Conservation (phyloP, 495 filamentous ascomycete genomes). For the Hypoxylon intermedium region DNA sequence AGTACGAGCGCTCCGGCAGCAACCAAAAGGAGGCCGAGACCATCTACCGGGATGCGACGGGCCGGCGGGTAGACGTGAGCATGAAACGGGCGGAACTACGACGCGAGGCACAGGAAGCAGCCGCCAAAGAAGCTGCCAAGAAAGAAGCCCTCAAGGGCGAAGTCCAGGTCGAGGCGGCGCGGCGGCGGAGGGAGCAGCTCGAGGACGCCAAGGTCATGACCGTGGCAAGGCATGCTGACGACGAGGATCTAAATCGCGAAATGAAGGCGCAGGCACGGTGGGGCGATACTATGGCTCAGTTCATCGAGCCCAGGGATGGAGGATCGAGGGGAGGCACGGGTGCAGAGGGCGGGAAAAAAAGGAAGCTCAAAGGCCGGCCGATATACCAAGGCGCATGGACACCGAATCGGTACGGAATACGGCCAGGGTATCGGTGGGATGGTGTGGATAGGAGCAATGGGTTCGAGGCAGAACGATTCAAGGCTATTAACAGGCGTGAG, state of each 20-base stretch:
- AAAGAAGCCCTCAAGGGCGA: constrained; percentile 78
- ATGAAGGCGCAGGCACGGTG: constrained; percentile 76
- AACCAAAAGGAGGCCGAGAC: constrained; percentile 66
- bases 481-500: constrained; percentile 76
- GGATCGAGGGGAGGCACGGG: neutral
- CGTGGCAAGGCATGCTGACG: constrained; percentile 79
- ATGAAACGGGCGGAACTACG: constrained; percentile 89
- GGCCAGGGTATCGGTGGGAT: constrained; percentile 94
- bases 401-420: constrained; percentile 94
- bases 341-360: constrained; percentile 43
- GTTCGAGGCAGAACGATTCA: constrained; percentile 94
- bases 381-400: constrained; percentile 78
- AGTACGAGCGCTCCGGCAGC: constrained; percentile 44
- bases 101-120: constrained; percentile 73
- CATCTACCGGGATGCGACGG: constrained; percentile 91
- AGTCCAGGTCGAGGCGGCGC: constrained; percentile 71
- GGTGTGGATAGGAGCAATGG: constrained; percentile 94
- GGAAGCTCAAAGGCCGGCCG: constrained; percentile 65
- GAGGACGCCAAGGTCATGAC: constrained; percentile 81
- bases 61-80: constrained; percentile 86
- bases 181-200: constrained; percentile 63
- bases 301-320: constrained; percentile 61
- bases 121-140: constrained; percentile 64
- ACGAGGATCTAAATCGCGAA: constrained; percentile 83
- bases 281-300: constrained; percentile 92